Evolutionary conservation across 2,329 filamentous ascomycete genomes (phyloP).

Genomic region (Fusarium gaditjirri): DNA sequence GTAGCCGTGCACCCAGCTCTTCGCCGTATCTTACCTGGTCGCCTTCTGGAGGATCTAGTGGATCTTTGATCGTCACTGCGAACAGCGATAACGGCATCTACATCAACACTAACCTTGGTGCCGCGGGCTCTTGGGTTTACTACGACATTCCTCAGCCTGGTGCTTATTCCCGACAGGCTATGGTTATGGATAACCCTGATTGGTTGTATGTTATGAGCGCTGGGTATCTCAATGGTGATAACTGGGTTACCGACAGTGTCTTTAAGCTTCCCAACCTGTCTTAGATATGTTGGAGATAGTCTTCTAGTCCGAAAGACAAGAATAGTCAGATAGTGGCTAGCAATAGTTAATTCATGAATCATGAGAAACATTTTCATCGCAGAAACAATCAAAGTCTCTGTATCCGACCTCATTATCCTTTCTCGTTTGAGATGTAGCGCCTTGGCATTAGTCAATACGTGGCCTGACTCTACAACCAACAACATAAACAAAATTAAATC

Average conservation of each 20-base stretch:
- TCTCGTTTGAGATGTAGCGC: rapidly evolving
- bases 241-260: conserved; percentile 14
- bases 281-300: no score
- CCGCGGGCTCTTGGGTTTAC: conserved; percentile 10
- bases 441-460: background rate
- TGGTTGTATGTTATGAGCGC: conserved; percentile 11
- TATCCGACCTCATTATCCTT: no score
- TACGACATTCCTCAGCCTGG: conserved; percentile 16
- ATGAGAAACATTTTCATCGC: no score
- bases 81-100: conserved; percentile 7
- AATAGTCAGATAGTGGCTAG: rapidly evolving
- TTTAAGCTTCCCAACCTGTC: conserved; percentile 10
- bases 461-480: background rate
- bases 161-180: conserved; percentile 13
- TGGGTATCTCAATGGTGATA: background rate
- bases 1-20: background rate
- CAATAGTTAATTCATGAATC: rapidly evolving
- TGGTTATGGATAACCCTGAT: conserved; percentile 17
- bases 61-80: conserved; percentile 8
- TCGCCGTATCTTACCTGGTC: conserved; percentile 24
- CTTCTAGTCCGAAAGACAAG: no score
- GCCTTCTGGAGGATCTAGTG: background rate
- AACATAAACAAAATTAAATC: rapidly evolving
- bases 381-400: no score
- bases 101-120: conserved; percentile 13